Conservation (phyloP, 1,139 yeast genomes). For the Nadsonia starkeyi-henricii region DNA sequence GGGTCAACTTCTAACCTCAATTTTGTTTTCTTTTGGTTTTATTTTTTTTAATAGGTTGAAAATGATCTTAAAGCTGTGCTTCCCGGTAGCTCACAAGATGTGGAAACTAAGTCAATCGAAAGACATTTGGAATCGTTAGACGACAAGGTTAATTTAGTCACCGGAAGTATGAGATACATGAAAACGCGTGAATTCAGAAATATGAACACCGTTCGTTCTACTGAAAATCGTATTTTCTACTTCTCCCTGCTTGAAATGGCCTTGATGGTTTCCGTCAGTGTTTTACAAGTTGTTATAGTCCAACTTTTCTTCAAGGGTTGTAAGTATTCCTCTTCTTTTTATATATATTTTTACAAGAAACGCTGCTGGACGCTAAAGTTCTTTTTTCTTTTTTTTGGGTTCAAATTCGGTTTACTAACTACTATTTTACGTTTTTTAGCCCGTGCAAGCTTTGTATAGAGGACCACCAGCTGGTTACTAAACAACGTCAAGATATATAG, state of each 20-base stretch:
- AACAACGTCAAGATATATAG: too few species aligned
- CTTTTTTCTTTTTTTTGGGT: too few species aligned
- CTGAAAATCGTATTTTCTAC: conserved; percentile 60
- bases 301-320: conserved; percentile 59
- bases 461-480: background rate
- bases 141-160: conserved; percentile 4
- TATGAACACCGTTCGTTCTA: conserved; percentile 68
- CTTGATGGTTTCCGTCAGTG: conserved; percentile 64
- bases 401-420: background rate
- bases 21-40: too few species aligned
- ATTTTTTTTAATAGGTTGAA: conserved; percentile 10
- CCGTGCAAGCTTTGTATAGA: background rate
- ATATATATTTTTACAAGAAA: too few species aligned
- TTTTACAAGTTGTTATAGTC: conserved; percentile 56
- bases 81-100: conserved; percentile 1
- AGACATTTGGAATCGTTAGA: conserved; percentile 4
- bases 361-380: too few species aligned
- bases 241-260: conserved; percentile 61
- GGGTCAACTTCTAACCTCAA: too few species aligned
- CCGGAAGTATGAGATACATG: conserved; percentile 34
- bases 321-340: background rate
- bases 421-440: background rate
- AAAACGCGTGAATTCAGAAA: conserved; percentile 72
- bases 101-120: conserved; percentile 6
- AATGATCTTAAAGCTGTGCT: conserved; percentile 7